Conservation (phyloP, 2,329 filamentous ascomycete genomes). For the Pseudomassariella vexata region DNA sequence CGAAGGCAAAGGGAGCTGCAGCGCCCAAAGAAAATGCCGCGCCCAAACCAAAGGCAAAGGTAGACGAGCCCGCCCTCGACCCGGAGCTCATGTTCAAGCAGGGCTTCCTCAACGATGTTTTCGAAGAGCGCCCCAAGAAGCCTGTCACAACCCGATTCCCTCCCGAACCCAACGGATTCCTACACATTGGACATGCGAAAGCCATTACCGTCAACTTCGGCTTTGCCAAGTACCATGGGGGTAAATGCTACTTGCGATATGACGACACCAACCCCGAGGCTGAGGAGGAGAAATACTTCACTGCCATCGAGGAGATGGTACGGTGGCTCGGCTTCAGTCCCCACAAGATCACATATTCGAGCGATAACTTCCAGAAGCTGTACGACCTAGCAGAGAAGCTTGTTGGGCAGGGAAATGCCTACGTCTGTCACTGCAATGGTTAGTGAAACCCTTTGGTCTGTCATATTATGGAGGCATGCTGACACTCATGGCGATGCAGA, state of each 20-base stretch:
- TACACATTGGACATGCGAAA: slow-evolving; percentile 92
- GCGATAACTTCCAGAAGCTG: slow-evolving; percentile 81
- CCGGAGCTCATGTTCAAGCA: slow-evolving; percentile 71
- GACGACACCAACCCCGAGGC: slow-evolving; percentile 95
- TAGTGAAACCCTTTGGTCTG: too few species aligned
- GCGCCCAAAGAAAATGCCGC: slow-evolving; percentile 14
- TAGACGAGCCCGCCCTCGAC: slow-evolving; percentile 39
- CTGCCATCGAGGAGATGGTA: slow-evolving; percentile 83
- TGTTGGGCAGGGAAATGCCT: slow-evolving; percentile 64
- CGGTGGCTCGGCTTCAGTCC: slow-evolving; percentile 82
- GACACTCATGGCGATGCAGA: slow-evolving; percentile 33
- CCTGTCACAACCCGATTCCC: slow-evolving; percentile 68
- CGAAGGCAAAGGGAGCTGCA: slow-evolving; percentile 19
- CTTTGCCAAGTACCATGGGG: slow-evolving; percentile 79
- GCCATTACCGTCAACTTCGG: slow-evolving; percentile 96
- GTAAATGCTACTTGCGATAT: slow-evolving; percentile 71
- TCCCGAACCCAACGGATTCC: slow-evolving; percentile 85
- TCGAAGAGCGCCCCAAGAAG: slow-evolving; percentile 58
- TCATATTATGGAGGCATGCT: too few species aligned
- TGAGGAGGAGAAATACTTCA: slow-evolving; percentile 86
- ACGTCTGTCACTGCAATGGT: slow-evolving; percentile 82
- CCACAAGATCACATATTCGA: slow-evolving; percentile 74
- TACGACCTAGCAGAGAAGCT: slow-evolving; percentile 87
- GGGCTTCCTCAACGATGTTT: slow-evolving; percentile 69
- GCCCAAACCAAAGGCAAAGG: slow-evolving; percentile 39